phyloP scores from a whole-genome alignment of 2,329 filamentous ascomycete genomes.

The Hirsutella rhossiliensis region DNA sequence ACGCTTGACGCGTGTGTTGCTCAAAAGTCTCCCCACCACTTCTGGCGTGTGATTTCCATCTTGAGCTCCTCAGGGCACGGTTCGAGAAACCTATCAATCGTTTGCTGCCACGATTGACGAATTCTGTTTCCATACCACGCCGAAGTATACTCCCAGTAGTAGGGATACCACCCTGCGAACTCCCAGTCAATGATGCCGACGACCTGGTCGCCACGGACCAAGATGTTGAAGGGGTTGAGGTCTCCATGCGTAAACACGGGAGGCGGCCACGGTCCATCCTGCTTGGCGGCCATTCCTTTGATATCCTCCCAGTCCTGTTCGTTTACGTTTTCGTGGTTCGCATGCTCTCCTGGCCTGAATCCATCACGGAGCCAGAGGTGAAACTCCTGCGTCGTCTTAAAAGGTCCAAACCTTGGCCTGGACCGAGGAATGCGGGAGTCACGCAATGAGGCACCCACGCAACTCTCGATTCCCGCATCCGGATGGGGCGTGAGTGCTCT shows the following conservation, averaged over 20 bases:
- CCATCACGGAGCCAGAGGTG: conserved; percentile 18
- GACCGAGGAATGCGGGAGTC: conserved; percentile 14
- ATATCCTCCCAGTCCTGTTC: conserved; percentile 15
- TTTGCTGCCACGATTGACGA: conserved; percentile 23
- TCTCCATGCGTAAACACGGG: conserved; percentile 35
- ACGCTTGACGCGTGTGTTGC: not conserved
- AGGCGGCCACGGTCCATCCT: conserved; percentile 20
- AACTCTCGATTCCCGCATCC: conserved; percentile 10
- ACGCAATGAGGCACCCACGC: conserved; percentile 12
- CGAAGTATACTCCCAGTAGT: conserved; percentile 22
- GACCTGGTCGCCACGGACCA: conserved; percentile 25
- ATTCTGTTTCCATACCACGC: conserved; percentile 9
- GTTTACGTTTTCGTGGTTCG: conserved; percentile 4
- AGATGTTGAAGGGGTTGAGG: conserved; percentile 29
- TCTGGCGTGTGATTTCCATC: conserved; percentile 27
- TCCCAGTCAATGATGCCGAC: conserved; percentile 30
- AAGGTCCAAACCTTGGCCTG: conserved; percentile 16
- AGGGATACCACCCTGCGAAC: conserved; percentile 18
- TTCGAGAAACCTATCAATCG: conserved; percentile 23
- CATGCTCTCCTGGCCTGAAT: conserved; percentile 11
- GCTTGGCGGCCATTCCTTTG: conserved; percentile 19
- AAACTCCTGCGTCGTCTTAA: conserved; percentile 17
- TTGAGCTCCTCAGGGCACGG: conserved; percentile 20
- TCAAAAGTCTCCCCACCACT: conserved; percentile 20
- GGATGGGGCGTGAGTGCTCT: conserved; percentile 4